Percentiles rank a stretch among this genome's conserved stretches.
Evolutionary conservation across 148 eudicot species (phyloP).

Genomic region (Fagopyrum homotropicum): DNA sequence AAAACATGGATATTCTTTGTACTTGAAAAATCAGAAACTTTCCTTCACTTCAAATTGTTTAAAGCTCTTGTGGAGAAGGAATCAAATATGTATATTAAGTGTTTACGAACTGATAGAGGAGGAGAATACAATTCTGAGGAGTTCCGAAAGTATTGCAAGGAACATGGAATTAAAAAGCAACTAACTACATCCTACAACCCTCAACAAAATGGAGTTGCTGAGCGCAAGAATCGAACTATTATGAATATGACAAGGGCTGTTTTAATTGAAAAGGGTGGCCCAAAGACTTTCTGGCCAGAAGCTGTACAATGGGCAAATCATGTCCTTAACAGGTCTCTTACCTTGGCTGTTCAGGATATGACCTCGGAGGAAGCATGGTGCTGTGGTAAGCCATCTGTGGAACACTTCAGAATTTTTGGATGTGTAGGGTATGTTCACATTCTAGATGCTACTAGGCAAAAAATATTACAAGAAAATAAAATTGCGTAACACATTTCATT

Average conservation of each 20-base stretch:
- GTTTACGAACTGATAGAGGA: constrained; percentile 13
- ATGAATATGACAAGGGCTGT: background rate
- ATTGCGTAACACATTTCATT: too few species aligned
- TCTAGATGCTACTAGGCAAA: background rate
- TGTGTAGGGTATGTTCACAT: background rate
- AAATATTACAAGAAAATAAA: too few species aligned
- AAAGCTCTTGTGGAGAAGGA: constrained; percentile 19
- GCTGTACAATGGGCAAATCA: background rate
- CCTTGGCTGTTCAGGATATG: background rate
- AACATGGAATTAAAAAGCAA: constrained; percentile 13
- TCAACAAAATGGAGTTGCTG: background rate
- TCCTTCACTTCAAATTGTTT: constrained; percentile 10
- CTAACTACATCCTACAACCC: constrained; percentile 1
- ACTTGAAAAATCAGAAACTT: constrained; percentile 10
- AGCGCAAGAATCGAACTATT: constrained; percentile 2
- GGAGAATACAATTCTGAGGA: constrained; percentile 8
- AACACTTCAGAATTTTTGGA: background rate
- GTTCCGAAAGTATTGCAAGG: constrained; percentile 1
- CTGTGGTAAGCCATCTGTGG: background rate
- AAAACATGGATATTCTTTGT: background rate
- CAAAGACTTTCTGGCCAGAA: constrained; percentile 8
- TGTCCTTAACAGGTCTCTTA: background rate
- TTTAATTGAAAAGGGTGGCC: background rate
- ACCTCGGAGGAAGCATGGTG: constrained; percentile 7
- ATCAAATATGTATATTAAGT: background rate